phyloP scores from a whole-genome alignment of 2,329 filamentous ascomycete species.

The Curvularia lunata region DNA sequence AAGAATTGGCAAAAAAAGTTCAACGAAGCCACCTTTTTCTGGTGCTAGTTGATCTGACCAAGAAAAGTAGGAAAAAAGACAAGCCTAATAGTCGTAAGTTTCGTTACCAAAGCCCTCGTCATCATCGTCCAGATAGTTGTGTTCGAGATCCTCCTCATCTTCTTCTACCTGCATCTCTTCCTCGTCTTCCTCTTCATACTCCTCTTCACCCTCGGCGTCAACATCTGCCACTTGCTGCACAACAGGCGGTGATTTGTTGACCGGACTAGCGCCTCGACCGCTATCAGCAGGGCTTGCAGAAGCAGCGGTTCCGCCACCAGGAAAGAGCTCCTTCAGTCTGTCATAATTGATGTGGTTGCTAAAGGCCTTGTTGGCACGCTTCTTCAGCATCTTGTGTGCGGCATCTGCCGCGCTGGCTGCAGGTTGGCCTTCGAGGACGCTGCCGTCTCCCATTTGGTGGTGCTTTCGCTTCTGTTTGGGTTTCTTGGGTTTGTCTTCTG shows the following conservation, averaged over 20 bases:
- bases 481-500: conserved; percentile 57
- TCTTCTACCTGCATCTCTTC: conserved; percentile 47
- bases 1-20: background rate
- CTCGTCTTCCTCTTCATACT: conserved; percentile 23
- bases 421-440: conserved; percentile 53
- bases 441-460: conserved; percentile 49
- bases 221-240: conserved; percentile 11
- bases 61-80: background rate
- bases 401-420: conserved; percentile 54
- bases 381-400: conserved; percentile 54
- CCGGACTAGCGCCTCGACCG: conserved; percentile 3
- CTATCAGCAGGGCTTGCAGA: conserved; percentile 10
- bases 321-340: conserved; percentile 52
- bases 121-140: conserved; percentile 52
- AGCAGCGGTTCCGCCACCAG: conserved; percentile 25
- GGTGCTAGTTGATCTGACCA: background rate
- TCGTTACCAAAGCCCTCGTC: conserved; percentile 54
- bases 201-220: conserved; percentile 29
- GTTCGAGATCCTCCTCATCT: conserved; percentile 49
- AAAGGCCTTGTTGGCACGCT: conserved; percentile 50
- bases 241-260: conserved; percentile 15
- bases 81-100: conserved; percentile 36
- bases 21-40: background rate
- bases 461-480: conserved; percentile 54
- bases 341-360: conserved; percentile 57